Evolutionary conservation across 164 flowering plant species (phyloP).

Genomic region (Tetracentron sinense): DNA sequence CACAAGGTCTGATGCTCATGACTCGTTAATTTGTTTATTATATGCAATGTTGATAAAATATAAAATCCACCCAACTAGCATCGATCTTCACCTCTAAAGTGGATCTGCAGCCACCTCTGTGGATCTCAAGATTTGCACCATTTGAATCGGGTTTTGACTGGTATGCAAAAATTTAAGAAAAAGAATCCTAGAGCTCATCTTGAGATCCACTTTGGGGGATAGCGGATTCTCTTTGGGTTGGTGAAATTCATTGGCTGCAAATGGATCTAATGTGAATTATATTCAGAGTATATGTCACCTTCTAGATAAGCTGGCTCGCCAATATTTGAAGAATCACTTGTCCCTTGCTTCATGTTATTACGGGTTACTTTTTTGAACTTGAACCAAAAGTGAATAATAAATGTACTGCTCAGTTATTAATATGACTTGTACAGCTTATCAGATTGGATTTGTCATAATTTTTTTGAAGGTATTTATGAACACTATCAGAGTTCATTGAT

Average conservation of each 20-base stretch:
- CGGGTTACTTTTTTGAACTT: too few species aligned
- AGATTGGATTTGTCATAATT: too few species aligned
- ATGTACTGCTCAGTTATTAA: not conserved
- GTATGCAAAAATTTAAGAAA: not conserved
- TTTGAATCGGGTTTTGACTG: not conserved
- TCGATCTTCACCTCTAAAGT: not conserved
- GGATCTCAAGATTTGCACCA: not conserved
- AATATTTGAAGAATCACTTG: too few species aligned
- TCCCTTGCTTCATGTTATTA: not conserved
- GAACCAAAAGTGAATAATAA: not conserved
- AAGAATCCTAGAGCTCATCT: not conserved
- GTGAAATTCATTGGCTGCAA: not conserved
- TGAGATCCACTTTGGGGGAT: not conserved
- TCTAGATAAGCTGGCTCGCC: too few species aligned
- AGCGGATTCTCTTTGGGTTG: not conserved
- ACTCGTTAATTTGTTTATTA: not conserved
- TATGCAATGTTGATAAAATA: not conserved
- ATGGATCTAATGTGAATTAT: too few species aligned
- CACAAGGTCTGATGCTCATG: slow-evolving; percentile 46
- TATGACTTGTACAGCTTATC: too few species aligned
- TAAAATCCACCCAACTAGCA: not conserved
- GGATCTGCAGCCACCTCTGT: not conserved
- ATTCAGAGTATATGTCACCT: too few species aligned
- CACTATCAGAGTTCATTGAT: too few species aligned
- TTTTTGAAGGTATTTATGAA: too few species aligned